phyloP scores from a whole-genome alignment of 257 asterid genomes.

The Craterostigma plantagineum region DNA sequence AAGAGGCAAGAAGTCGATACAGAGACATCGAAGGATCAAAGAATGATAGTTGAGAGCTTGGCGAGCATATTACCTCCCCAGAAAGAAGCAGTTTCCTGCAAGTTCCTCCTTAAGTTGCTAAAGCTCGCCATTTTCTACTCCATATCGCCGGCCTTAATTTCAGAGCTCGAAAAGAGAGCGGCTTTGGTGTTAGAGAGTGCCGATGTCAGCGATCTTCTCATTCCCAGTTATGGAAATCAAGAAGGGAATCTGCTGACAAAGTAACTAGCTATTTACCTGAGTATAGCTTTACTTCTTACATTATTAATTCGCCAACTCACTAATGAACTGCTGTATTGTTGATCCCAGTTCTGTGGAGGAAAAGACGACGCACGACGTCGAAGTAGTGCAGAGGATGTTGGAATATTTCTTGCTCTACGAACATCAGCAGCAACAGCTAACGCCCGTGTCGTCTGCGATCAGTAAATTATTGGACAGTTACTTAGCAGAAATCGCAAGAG shows the following conservation, averaged over 20 bases:
- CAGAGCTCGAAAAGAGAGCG: constrained; percentile 70
- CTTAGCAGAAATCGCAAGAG: constrained; percentile 70
- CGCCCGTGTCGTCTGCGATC: constrained; percentile 22
- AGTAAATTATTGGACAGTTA: constrained; percentile 67
- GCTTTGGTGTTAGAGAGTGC: constrained; percentile 57
- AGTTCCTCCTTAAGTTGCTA: constrained; percentile 45
- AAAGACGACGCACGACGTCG: constrained; percentile 31
- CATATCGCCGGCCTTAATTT: constrained; percentile 50
- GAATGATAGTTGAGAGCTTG: constrained; percentile 48
- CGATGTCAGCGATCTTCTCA: constrained; percentile 42
- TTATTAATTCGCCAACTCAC: too few relatives aligned
- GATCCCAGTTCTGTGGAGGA: constrained; percentile 33
- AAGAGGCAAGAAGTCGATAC: constrained; percentile 18
- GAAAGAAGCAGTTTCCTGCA: constrained; percentile 54
- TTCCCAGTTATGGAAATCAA: constrained; percentile 42
- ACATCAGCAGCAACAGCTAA: constrained; percentile 28
- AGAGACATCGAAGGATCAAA: constrained; percentile 28
- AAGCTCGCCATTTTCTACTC: constrained; percentile 42
- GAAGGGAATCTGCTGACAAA: constrained; percentile 18
- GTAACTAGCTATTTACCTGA: too few relatives aligned
- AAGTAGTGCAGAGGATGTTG: constrained; percentile 54
- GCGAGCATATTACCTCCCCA: constrained; percentile 54
- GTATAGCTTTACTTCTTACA: too few relatives aligned
- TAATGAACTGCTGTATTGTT: background rate
- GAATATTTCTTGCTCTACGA: constrained; percentile 55